phyloP scores from a whole-genome alignment of 139 green algal species.

The Chlorella vulgaris region DNA sequence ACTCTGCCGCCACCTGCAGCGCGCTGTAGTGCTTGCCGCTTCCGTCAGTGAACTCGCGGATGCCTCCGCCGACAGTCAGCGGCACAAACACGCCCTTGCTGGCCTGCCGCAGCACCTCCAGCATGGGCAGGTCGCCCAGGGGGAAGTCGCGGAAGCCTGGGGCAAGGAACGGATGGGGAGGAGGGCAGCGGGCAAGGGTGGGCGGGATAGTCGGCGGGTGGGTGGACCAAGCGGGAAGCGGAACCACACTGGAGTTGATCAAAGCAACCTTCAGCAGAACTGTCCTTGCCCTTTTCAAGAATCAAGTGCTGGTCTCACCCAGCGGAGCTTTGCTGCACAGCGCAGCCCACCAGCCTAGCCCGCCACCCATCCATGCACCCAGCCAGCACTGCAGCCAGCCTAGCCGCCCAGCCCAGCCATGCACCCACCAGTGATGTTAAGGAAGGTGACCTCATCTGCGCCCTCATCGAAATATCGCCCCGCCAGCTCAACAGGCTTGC shows the following conservation, averaged over 20 bases:
- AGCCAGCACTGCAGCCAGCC: too few species aligned
- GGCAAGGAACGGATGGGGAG: background rate
- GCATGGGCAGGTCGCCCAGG: conserved; percentile 94
- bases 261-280: too few species aligned
- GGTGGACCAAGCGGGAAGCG: too few species aligned
- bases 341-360: too few species aligned
- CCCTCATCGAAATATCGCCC: conserved; percentile 92
- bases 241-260: too few species aligned
- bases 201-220: too few species aligned
- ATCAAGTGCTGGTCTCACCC: too few species aligned
- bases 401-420: too few species aligned
- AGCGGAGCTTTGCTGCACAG: too few species aligned
- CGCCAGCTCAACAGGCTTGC: conserved; percentile 73
- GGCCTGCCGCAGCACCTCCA: conserved; percentile 81
- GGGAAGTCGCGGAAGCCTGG: conserved; percentile 90
- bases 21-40: conserved; percentile 78
- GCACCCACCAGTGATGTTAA: conserved; percentile 95
- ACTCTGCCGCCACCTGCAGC: conserved; percentile 94
- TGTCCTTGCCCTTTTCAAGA: too few species aligned
- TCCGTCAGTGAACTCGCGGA: conserved; percentile 90
- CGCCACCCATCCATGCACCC: too few species aligned
- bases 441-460: conserved; percentile 97
- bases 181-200: too few species aligned
- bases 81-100: conserved; percentile 98
- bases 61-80: conserved; percentile 97